Evolutionary conservation across 1,139 yeast species (phyloP).

Genomic region (Candida gigantensis): DNA sequence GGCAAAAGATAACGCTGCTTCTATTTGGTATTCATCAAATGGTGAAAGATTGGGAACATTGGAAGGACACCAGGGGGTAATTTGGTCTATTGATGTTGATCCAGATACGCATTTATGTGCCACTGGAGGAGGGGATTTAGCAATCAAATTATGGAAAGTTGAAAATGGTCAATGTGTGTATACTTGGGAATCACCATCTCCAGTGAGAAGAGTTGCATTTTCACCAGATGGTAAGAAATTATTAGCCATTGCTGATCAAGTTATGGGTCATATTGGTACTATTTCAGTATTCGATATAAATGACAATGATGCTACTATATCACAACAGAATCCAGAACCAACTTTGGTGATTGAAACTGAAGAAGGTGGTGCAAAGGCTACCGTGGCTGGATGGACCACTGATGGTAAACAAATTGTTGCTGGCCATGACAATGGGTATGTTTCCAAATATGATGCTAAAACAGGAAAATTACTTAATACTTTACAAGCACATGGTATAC

Average conservation of each 20-base stretch:
- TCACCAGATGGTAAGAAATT: slow-evolving; percentile 70
- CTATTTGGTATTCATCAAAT: slow-evolving; percentile 91
- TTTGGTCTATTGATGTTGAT: slow-evolving; percentile 93
- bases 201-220: slow-evolving; percentile 89
- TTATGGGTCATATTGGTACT: slow-evolving; percentile 87
- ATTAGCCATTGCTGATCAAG: slow-evolving; percentile 84
- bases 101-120: slow-evolving; percentile 64
- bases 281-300: slow-evolving; percentile 67
- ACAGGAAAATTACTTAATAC: slow-evolving; percentile 70
- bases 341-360: slow-evolving; percentile 63
- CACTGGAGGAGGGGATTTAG: slow-evolving; percentile 91
- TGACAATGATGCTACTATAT: slow-evolving; percentile 33
- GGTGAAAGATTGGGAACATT: slow-evolving; percentile 97
- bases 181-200: slow-evolving; percentile 78
- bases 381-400: slow-evolving; percentile 89
- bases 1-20: slow-evolving; percentile 86
- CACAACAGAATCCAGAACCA: slow-evolving; percentile 50
- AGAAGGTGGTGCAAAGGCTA: slow-evolving; percentile 63
- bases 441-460: slow-evolving; percentile 75
- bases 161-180: slow-evolving; percentile 74
- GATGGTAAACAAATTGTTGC: slow-evolving; percentile 74
- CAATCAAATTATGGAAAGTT: slow-evolving; percentile 83
- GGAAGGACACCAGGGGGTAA: slow-evolving; percentile 85
- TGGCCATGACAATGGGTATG: slow-evolving; percentile 84
- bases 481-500: slow-evolving; percentile 64